phyloP scores from a whole-genome alignment of 129 eudicot species.

The Escallonia rubra region DNA sequence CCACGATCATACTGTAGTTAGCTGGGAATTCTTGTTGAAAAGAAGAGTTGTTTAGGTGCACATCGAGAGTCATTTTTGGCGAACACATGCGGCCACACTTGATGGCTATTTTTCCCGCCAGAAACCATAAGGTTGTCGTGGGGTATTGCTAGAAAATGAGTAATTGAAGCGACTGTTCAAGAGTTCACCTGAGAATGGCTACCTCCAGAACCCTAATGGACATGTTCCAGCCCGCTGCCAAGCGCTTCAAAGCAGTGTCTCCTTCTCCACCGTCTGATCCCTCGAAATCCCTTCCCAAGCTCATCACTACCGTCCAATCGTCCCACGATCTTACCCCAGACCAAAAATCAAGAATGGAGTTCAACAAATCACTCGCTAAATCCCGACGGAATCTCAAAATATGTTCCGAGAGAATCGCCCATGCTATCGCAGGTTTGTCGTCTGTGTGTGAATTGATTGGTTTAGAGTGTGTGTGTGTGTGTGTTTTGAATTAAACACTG shows the following conservation, averaged over 20 bases:
- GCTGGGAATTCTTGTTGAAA: too few species aligned
- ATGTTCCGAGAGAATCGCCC: constrained; percentile 49
- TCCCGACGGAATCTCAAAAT: constrained; percentile 66
- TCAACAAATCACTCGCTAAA: constrained; percentile 55
- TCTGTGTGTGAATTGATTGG: neutral
- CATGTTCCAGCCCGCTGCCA: constrained; percentile 61
- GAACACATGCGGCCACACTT: too few species aligned
- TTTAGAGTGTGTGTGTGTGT: neutral
- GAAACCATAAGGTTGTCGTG: too few species aligned
- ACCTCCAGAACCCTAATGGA: constrained; percentile 73
- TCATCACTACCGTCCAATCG: constrained; percentile 9
- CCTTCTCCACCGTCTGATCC: constrained; percentile 20
- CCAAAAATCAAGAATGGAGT: constrained; percentile 51
- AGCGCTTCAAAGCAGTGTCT: constrained; percentile 48
- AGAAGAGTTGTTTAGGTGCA: too few species aligned
- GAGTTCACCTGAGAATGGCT: constrained; percentile 15
- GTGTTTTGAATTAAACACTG: too few species aligned
- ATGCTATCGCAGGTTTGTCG: constrained; percentile 34
- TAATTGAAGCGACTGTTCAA: too few species aligned
- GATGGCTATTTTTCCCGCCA: too few species aligned
- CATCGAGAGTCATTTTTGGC: too few species aligned
- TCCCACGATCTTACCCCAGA: constrained; percentile 39
- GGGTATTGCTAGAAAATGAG: too few species aligned
- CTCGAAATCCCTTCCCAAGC: constrained; percentile 16
- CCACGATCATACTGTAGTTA: too few species aligned